These are phyloP conservation scores for carrot (Daucus carota) DNA, from an alignment of 129 eudicot species.

Conservation along the genomic window DNA sequence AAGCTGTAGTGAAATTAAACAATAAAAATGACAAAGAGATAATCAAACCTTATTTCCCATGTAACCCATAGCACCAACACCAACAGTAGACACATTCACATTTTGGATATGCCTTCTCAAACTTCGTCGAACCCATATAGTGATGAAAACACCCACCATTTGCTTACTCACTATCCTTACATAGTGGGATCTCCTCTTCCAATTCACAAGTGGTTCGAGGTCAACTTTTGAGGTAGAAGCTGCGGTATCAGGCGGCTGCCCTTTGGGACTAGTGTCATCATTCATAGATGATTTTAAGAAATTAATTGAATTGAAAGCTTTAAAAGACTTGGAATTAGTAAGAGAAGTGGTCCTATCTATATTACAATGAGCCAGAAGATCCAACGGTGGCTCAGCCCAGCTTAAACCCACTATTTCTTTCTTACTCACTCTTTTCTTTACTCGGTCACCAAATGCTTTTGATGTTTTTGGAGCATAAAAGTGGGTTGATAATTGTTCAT, in stretches of 20 bases:
- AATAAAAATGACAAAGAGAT: background rate
- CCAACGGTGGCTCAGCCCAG: conserved; percentile 90
- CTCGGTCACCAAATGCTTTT: conserved; percentile 36
- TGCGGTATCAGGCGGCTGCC: conserved; percentile 42
- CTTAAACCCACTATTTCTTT: conserved; percentile 68
- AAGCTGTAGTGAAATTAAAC: background rate
- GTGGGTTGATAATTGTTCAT: conserved; percentile 31
- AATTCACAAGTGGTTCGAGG: conserved; percentile 61
- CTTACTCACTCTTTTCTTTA: conserved; percentile 51
- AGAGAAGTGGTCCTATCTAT: conserved; percentile 20
- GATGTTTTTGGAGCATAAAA: conserved; percentile 43
- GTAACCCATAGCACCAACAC: conserved; percentile 95
- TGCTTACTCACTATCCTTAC: conserved; percentile 93
- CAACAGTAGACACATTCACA: conserved; percentile 80
- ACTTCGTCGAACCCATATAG: conserved; percentile 87
- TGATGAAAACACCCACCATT: conserved; percentile 89
- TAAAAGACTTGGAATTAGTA: conserved; percentile 46
- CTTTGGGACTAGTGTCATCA: too few relatives aligned
- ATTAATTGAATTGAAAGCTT: conserved; percentile 40
- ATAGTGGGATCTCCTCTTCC: conserved; percentile 66
- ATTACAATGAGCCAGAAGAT: conserved; percentile 57
- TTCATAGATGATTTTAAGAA: conserved; percentile 44
- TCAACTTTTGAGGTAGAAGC: conserved; percentile 43
- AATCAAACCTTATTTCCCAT: conserved; percentile 74
- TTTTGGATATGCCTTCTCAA: conserved; percentile 85